phyloP scores from a whole-genome alignment of 2,329 filamentous ascomycete species.

The Diaporthe australafricana region DNA sequence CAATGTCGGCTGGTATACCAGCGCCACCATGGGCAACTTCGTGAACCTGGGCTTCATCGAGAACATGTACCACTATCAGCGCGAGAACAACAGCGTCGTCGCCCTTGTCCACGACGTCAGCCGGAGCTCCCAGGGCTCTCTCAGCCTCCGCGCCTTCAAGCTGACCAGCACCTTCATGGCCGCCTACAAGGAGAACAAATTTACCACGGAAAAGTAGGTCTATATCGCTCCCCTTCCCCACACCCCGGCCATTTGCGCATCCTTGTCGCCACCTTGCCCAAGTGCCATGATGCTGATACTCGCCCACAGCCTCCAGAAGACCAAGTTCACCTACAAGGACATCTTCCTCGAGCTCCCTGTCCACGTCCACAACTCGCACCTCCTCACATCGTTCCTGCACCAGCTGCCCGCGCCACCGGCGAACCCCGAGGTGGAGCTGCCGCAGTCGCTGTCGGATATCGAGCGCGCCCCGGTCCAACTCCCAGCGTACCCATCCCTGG shows the following conservation, averaged over 20 bases:
- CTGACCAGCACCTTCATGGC: conserved; percentile 89
- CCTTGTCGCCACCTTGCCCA: not conserved
- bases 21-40: conserved; percentile 98
- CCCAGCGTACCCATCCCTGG: conserved; percentile 88
- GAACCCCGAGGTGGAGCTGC: conserved; percentile 77
- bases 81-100: conserved; percentile 89
- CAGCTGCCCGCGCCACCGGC: conserved; percentile 80
- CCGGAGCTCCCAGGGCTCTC: conserved; percentile 90
- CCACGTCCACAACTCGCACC: conserved; percentile 94
- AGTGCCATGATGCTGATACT: not conserved
- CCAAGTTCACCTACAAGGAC: conserved; percentile 92
- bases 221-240: not conserved
- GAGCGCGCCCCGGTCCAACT: conserved; percentile 70
- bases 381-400: conserved; percentile 94
- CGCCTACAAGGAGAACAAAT: conserved; percentile 96
- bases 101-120: conserved; percentile 95
- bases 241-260: not conserved
- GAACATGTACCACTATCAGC: conserved; percentile 98
- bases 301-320: conserved; percentile 83
- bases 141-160: conserved; percentile 92
- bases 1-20: conserved; percentile 98
- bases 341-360: conserved; percentile 93
- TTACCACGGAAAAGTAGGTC: conserved; percentile 91
- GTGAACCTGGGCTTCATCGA: conserved; percentile 95
- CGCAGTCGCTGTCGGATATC: conserved; percentile 83